Percentiles rank a stretch among this genome's conserved stretches.
Conservation (phyloP, 495 filamentous ascomycete genomes). For the Neurospora tetraspora region DNA sequence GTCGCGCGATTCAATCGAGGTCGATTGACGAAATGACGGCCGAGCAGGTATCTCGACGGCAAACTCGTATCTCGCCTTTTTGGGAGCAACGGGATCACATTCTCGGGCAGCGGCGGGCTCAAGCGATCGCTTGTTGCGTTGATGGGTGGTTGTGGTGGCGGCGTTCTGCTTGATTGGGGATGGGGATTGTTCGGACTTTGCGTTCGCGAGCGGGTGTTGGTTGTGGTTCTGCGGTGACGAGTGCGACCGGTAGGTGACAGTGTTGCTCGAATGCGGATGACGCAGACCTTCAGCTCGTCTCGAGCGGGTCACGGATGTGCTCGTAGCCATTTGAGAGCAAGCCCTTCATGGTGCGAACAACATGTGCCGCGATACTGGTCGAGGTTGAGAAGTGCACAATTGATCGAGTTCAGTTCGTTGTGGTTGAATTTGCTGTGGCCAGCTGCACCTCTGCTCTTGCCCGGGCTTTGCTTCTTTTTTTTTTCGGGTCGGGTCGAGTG, state of each 20-base stretch:
- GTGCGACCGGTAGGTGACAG: neutral
- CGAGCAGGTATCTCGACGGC: slow-evolving; percentile 32
- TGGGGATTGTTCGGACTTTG: slow-evolving; percentile 4
- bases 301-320: slow-evolving; percentile 25
- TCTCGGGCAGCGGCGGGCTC: slow-evolving; percentile 8
- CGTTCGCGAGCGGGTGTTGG: slow-evolving; percentile 8
- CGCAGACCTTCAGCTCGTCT: slow-evolving; percentile 24
- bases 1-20: slow-evolving; percentile 17
- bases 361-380: neutral
- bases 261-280: slow-evolving; percentile 11
- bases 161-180: slow-evolving; percentile 2
- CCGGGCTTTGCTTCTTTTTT: neutral
- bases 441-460: neutral
- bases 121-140: slow-evolving; percentile 18
- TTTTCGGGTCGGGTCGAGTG: neutral
- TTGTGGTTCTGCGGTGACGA: slow-evolving; percentile 5
- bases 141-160: neutral
- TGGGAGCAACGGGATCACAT: slow-evolving; percentile 7
- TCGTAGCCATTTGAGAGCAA: slow-evolving; percentile 21
- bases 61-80: slow-evolving; percentile 18
- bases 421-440: neutral
- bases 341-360: slow-evolving; percentile 12
- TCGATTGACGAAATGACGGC: slow-evolving; percentile 16
- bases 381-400: neutral
- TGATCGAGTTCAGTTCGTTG: neutral